Evolutionary conservation across 2,329 filamentous ascomycete genomes (phyloP), one percentile per base, ranked within the genome.

Genomic region (Aspergillus chevalieri): DNA sequence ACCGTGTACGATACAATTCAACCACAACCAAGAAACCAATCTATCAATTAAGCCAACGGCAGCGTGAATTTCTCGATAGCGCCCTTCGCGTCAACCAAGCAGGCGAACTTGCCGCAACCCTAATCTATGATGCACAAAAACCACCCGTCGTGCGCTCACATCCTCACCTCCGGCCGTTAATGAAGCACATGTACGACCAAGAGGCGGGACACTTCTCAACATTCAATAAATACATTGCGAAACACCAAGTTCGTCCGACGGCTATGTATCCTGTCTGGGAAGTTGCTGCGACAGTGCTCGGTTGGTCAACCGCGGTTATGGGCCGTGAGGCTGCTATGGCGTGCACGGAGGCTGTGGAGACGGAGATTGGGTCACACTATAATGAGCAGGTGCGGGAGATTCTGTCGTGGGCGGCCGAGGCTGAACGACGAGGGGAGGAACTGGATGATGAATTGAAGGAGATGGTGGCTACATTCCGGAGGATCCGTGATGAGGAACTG

Each of bases 121-220:
- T 95, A 49, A 98, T 98, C 69, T 98, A 97, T 75, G 84, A 83
- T 1, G 85, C 89, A 2, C 93, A 98, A 70, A 92, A 84, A 1
- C 89, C 91, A 0, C 81, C 85, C n/a, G 74, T 97, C 47, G 78
- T 89, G 49, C 80, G 82, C 57, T 81, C 85, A 4, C 85, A 96
- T 67, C 92, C 93, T 1, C 87, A 95, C 65, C 83, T 98, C 15
- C 85, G 89, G 6, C 86, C 89, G 0, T 74, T 97, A 28, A 95
- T 98, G 89, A 82, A 85, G 61, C 93, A 97, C 78, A 98, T 98
- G 93, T 91, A 95, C 76, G 89, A 93, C 62, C 93, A 98, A 69
- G 93, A 98, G 76, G 89, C 82, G 10, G 86, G 83, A 7, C 93
- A 98, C 70, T 84, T 97, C 59, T 71, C 75, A 3, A 93, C 85